Base-by-base conservation (phyloP, 2,329 filamentous ascomycete genomes). In the Aspergillus sp. region DNA sequence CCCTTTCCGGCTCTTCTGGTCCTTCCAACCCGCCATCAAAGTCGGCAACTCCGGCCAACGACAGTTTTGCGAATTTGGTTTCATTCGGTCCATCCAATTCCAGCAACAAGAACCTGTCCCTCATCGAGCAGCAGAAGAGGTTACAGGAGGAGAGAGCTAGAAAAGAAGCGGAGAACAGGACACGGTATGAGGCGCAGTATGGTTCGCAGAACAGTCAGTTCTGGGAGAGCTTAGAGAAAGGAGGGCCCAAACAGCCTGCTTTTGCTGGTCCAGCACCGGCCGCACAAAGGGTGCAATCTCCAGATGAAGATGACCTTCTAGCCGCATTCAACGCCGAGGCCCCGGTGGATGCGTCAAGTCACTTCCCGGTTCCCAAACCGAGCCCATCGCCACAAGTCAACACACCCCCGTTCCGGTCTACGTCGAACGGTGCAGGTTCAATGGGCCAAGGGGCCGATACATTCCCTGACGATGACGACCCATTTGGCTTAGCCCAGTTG, bases 401-500 rank as follows among this genome's bases (percentile, higher is more conserved):
- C n/a, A 29, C 46, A 5, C 53, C 44, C 27, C 40, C 48, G 11
- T 41, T 51, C 5, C 48, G 46, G 32, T 30, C 28, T 11, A 27
- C 43, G 26, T 39, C 46, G 33, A 57, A 45, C 19, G 49, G 47
- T 11, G 49, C 50, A 4, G 48, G 52, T 8, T 28, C 44, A 10
- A 48, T 51, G 44, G 50, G 43, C 26, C 52, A 28, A 37, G 60
- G 59, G 10, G 53, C 46, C 28, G 54, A 62, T 40, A 57, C 58
- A 33, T 64, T 82, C 48, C 69, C 65, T 9, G 74, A 79, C 28
- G 85, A 91, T 37, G 78, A 83, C 54, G 89, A 95, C 60, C 88
- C 90, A 2, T 96, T 97, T 62, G 91, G 88, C 1, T 71, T 96
- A 31, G 83, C 76, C 46, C 73, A 85, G 51, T 63, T 89, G 57